phyloP scores from a whole-genome alignment of 192 early-diverging fungal species.

The Coemansia pectinata region DNA sequence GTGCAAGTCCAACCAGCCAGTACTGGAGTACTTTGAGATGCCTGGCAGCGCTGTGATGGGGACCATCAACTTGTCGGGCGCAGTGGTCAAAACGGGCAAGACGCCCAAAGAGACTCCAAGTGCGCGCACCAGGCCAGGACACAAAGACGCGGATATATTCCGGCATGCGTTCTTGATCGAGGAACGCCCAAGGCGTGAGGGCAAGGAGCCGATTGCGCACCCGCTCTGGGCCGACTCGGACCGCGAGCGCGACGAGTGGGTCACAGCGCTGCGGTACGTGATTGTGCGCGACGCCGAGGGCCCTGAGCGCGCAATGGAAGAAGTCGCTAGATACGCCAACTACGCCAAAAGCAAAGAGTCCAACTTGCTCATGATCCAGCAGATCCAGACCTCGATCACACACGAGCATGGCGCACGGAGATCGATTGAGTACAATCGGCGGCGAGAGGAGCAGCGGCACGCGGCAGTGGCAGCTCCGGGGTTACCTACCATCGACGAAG shows the following conservation, averaged over 20 bases:
- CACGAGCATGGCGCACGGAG: conserved; percentile 51
- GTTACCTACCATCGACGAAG: conserved; percentile 2
- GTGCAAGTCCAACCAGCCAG: conserved; percentile 59
- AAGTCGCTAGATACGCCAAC: conserved; percentile 43
- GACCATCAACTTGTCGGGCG: conserved; percentile 74
- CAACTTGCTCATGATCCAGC: conserved; percentile 53
- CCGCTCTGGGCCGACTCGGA: conserved; percentile 90
- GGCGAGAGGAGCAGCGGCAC: conserved; percentile 28
- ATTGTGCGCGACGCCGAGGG: conserved; percentile 57
- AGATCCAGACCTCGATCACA: conserved; percentile 52
- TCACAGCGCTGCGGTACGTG: conserved; percentile 64
- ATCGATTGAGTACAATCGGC: conserved; percentile 44
- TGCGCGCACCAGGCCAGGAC: conserved; percentile 6
- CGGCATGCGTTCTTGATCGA: conserved; percentile 85
- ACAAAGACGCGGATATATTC: conserved; percentile 65
- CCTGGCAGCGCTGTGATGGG: conserved; percentile 73
- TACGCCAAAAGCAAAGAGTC: conserved; percentile 42
- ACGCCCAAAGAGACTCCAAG: conserved; percentile 14
- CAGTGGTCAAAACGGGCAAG: conserved; percentile 50
- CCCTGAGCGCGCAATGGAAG: conserved; percentile 49
- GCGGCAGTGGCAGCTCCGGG: not conserved
- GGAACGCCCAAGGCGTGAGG: conserved; percentile 67
- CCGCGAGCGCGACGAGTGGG: conserved; percentile 89
- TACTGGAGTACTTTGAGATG: conserved; percentile 83
- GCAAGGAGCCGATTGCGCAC: conserved; percentile 67